phyloP scores from a whole-genome alignment of 2,329 filamentous ascomycete genomes.

The Colletotrichum cuscutae region DNA sequence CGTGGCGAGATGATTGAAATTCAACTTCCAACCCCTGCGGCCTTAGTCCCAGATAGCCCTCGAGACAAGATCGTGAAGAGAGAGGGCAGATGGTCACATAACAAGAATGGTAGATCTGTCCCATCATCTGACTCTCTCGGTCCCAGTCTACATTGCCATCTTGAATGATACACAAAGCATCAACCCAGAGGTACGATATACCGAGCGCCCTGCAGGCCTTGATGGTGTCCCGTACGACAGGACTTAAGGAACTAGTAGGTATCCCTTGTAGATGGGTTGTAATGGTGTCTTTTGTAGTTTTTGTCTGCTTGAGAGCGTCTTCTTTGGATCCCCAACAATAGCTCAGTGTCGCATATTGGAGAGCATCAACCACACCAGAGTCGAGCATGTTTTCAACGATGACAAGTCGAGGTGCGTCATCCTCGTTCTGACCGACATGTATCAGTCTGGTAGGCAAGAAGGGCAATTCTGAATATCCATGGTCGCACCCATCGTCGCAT shows the following conservation, averaged over 20 bases:
- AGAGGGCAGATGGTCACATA: neutral
- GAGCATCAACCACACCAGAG: neutral
- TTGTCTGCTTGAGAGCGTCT: neutral
- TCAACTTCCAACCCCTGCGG: neutral
- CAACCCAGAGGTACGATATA: conserved; percentile 42
- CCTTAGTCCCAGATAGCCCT: neutral
- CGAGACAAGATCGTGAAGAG: neutral
- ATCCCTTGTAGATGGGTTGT: neutral
- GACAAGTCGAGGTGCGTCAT: neutral
- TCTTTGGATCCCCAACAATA: conserved; percentile 13
- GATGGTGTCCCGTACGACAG: neutral
- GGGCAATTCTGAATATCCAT: too few species aligned
- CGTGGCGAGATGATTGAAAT: neutral
- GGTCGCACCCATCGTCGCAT: too few species aligned
- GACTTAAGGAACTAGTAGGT: neutral
- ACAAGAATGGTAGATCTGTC: neutral
- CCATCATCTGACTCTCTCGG: neutral
- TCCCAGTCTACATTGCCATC: conserved; percentile 37
- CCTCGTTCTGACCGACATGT: neutral
- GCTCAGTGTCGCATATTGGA: conserved; percentile 3
- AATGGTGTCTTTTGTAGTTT: neutral
- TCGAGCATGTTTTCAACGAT: neutral
- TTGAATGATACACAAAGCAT: conserved; percentile 44
- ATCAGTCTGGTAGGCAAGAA: conserved; percentile 1
- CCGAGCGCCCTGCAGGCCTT: conserved; percentile 26